phyloP scores from a whole-genome alignment of 306 rosid species.

The Rubus idaeus region DNA sequence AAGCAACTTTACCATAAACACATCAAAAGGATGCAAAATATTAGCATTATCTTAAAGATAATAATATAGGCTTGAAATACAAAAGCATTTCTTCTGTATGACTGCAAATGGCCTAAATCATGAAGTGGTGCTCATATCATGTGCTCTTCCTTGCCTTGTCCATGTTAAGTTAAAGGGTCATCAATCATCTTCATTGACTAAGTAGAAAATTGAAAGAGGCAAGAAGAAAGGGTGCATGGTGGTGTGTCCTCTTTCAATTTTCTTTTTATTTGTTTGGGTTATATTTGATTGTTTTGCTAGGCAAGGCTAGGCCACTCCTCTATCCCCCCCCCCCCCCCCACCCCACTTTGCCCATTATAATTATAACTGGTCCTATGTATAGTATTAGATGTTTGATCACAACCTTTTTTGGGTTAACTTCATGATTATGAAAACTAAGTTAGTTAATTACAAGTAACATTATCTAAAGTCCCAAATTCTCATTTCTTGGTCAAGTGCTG shows the following conservation, averaged over 20 bases:
- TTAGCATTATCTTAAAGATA: neutral
- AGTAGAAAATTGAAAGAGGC: conserved; percentile 6
- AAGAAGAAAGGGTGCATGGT: conserved; percentile 24
- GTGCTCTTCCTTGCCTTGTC: conserved; percentile 29
- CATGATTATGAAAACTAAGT: conserved; percentile 10
- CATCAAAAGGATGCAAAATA: neutral
- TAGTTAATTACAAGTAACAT: neutral
- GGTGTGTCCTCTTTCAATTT: conserved; percentile 11
- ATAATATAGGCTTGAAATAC: neutral
- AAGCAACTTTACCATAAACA: conserved; percentile 4
- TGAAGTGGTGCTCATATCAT: conserved; percentile 40
- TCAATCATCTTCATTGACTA: conserved; percentile 25
- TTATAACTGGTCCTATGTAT: neutral
- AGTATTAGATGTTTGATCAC: conserved; percentile 18
- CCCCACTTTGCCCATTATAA: neutral
- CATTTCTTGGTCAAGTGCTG: conserved; percentile 13
- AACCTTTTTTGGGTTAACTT: conserved; percentile 19
- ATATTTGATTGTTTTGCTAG: neutral
- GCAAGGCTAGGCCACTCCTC: neutral
- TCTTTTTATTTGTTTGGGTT: neutral
- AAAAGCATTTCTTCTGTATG: neutral
- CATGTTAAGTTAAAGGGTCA: conserved; percentile 27
- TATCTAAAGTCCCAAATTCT: conserved; percentile 3
- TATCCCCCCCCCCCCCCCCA: neutral
- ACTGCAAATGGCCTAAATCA: conserved; percentile 36